Conservation (phyloP, 2,329 filamentous ascomycete species). For the Colletotrichum kahawae region DNA sequence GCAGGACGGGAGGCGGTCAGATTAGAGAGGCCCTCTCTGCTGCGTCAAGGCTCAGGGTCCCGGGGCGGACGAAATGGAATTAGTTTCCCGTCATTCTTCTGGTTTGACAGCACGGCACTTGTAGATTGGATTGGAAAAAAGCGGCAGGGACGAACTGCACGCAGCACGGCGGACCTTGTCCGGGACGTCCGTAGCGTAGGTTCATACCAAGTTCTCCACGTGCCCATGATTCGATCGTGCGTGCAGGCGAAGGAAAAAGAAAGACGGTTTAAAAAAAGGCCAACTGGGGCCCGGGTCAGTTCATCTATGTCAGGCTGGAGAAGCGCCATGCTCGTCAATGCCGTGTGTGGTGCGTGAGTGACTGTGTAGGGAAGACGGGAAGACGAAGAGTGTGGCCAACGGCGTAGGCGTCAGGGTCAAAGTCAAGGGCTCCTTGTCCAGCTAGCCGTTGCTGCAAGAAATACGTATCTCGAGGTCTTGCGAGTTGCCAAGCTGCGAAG, state of each 20-base stretch:
- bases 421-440: not conserved
- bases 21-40: not conserved
- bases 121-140: not conserved
- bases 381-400: not conserved
- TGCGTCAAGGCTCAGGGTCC: not conserved
- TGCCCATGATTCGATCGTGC: constrained; percentile 5
- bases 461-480: not conserved
- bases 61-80: not conserved
- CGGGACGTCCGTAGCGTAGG: constrained; percentile 2
- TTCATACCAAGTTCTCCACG: not conserved
- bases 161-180: not conserved
- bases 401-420: not conserved
- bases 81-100: not conserved
- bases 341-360: not conserved
- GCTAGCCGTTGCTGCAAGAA: not conserved
- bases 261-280: not conserved
- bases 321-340: constrained; percentile 16
- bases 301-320: constrained; percentile 16
- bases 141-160: not conserved
- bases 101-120: constrained; percentile 15
- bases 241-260: not conserved
- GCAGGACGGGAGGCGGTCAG: not conserved
- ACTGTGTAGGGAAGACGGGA: not conserved
- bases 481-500: not conserved
- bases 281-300: not conserved